Evolutionary conservation across 768 basidiomycete genomes (phyloP).

Genomic region (Leccinum obscurum): DNA sequence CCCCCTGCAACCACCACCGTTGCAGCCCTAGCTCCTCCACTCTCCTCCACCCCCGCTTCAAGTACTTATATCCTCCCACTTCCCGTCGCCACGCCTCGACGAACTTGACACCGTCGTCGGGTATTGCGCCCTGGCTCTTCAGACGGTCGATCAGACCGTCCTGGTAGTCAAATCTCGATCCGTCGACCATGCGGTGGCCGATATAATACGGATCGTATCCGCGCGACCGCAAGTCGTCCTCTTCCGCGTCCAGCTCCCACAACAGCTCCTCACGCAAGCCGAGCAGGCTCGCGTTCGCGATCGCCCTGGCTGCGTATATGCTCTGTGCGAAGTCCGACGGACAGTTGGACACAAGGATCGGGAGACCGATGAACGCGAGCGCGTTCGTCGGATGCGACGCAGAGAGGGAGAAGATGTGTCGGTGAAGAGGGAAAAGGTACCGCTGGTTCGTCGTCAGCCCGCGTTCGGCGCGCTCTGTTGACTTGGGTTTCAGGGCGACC

Average conservation of each 20-base stretch:
- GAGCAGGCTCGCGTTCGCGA: constrained; percentile 44
- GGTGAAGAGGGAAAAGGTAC: constrained; percentile 56
- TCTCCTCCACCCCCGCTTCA: constrained; percentile 45
- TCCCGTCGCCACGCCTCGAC: constrained; percentile 52
- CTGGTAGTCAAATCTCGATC: constrained; percentile 41
- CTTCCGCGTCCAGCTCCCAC: constrained; percentile 40
- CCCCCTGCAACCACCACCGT: constrained; percentile 47
- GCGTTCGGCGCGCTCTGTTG: constrained; percentile 11
- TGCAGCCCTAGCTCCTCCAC: constrained; percentile 43
- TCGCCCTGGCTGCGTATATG: constrained; percentile 44
- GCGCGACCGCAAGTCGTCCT: constrained; percentile 38
- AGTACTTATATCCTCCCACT: constrained; percentile 31
- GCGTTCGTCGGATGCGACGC: constrained; percentile 48
- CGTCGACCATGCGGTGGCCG: constrained; percentile 46
- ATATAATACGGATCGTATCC: constrained; percentile 50
- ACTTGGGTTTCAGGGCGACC: constrained; percentile 18
- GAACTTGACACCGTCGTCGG: constrained; percentile 43
- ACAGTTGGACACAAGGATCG: constrained; percentile 47
- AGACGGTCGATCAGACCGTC: constrained; percentile 29
- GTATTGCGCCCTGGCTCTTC: constrained; percentile 33
- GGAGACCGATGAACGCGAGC: constrained; percentile 56
- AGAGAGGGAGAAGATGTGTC: constrained; percentile 54
- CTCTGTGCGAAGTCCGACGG: constrained; percentile 53
- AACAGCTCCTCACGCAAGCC: constrained; percentile 42
- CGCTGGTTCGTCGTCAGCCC: constrained; percentile 47